Base-by-base conservation (phyloP, 2,329 filamentous ascomycete genomes). In the Phyllachora maydis region DNA sequence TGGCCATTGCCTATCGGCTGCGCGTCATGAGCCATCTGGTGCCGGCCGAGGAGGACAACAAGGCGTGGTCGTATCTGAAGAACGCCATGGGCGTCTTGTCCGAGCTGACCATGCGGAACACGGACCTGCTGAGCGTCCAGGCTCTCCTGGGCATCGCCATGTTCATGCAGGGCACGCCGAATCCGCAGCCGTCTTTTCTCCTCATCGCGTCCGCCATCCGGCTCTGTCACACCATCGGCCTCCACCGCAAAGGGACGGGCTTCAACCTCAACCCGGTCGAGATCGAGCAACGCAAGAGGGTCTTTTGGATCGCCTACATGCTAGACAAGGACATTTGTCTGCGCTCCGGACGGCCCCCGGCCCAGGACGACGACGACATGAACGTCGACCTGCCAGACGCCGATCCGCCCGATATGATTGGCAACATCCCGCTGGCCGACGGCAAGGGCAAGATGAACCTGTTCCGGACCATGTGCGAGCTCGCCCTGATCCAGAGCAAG, bases 1-100 rank as follows among this genome's bases (percentile, higher is more conserved):
- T 98, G 26, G 88, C 85, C n/a, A 90, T 93, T 35, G 76, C 85
- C 4, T 81, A 93, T 42, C 67, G 88, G 19, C 56, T 98, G 38
- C 73, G 88, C 8, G 81, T 93, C 12, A 92, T 93, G 82, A 91
- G 79, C 52, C 88, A 92, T 38, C 55, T 92, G 6, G 79, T 91
- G 0, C 74, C 82, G 2, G 68, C 77, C 31, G 82, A 91, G 31
- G 85, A 95, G 42, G 88, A 95, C 35, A 71, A 83, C 25, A 90
- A 90, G 43, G 83, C 83, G 0, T 95, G 88, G 83, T 74, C 72
- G 3, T 90, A 93, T 42, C 54, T 98, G 37, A 95, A 98, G 54
- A 98, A 98, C 42, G 83, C 85, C 10, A 76, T 95, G 66, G 81
- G 76, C 11, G 81, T 92, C 20, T 74, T 92, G 42, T 72, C 82